A percentile compares a stretch with the other conserved stretches of the same genome.
Evolutionary conservation across 441 rosid species (phyloP).

Genomic region (Capsella rubella): DNA sequence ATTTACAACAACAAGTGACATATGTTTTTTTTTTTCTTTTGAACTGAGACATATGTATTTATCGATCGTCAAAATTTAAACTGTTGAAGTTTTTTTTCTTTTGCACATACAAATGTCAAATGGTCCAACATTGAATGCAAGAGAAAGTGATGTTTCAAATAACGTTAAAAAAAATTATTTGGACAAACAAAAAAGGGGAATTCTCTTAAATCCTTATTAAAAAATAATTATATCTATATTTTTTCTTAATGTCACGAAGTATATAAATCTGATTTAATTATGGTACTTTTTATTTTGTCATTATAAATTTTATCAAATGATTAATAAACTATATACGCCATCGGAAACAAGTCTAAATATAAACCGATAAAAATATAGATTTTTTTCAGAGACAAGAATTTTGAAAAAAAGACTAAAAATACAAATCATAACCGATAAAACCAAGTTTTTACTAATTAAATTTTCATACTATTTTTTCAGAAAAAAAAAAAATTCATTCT

Average conservation of each 20-base stretch:
- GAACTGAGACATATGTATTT: not conserved
- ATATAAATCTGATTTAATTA: not conserved
- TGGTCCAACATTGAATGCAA: conserved; percentile 11
- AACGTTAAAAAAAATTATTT: conserved; percentile 1
- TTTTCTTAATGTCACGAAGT: not conserved
- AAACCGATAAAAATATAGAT: no score
- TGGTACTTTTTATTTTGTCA: no score
- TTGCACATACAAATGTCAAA: not conserved
- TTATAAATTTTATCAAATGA: no score
- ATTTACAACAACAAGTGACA: not conserved
- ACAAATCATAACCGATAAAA: no score
- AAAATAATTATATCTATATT: not conserved
- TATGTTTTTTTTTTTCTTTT: not conserved
- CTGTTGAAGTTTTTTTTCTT: not conserved
- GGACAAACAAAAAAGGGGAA: not conserved
- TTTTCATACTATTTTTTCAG: no score
- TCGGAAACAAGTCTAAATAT: no score
- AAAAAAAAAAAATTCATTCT: no score
- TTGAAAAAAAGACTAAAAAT: no score
- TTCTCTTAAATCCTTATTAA: no score
- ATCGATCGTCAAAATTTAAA: not conserved
- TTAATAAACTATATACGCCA: no score
- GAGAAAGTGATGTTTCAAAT: conserved; percentile 11
- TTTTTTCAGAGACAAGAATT: no score
- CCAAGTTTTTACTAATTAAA: no score